Percentiles rank a stretch among this genome's conserved stretches.
Conservation (phyloP, 2,329 filamentous ascomycete species). For the Cladosporium sp. region DNA sequence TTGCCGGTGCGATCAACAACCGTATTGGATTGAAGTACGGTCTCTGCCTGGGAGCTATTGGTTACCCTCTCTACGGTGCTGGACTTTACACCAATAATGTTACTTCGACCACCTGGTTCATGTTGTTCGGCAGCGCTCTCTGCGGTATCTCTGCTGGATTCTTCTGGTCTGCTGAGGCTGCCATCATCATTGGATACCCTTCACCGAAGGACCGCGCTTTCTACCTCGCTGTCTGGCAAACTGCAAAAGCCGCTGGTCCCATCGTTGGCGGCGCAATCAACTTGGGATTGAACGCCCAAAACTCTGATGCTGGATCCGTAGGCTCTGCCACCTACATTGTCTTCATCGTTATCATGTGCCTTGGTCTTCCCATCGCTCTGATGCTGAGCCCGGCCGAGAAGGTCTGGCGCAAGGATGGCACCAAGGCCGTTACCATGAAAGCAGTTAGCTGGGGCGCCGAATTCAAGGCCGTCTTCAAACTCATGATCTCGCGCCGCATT, state of each 20-base stretch:
- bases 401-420: constrained; percentile 42
- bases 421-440: constrained; percentile 26
- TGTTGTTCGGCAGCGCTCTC: constrained; percentile 44
- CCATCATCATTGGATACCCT: constrained; percentile 46
- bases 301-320: constrained; percentile 36
- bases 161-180: constrained; percentile 49
- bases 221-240: constrained; percentile 34
- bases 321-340: constrained; percentile 40
- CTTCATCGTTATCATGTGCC: constrained; percentile 46
- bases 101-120: constrained; percentile 49
- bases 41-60: constrained; percentile 33
- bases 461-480: constrained; percentile 18
- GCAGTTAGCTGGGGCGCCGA: constrained; percentile 22
- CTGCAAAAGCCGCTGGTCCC: constrained; percentile 32
- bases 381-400: constrained; percentile 44
- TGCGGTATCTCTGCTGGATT: constrained; percentile 47
- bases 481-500: constrained; percentile 30
- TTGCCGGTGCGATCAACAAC: constrained; percentile 34
- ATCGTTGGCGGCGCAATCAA: constrained; percentile 51
- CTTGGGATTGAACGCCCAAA: constrained; percentile 43
- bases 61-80: constrained; percentile 47
- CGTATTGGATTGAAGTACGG: constrained; percentile 26
- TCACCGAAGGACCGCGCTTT: constrained; percentile 34
- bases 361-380: constrained; percentile 41
- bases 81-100: constrained; percentile 48